Conservation (phyloP, 176 grass and related monocot species). For the Hsuehochloa calcarea region DNA sequence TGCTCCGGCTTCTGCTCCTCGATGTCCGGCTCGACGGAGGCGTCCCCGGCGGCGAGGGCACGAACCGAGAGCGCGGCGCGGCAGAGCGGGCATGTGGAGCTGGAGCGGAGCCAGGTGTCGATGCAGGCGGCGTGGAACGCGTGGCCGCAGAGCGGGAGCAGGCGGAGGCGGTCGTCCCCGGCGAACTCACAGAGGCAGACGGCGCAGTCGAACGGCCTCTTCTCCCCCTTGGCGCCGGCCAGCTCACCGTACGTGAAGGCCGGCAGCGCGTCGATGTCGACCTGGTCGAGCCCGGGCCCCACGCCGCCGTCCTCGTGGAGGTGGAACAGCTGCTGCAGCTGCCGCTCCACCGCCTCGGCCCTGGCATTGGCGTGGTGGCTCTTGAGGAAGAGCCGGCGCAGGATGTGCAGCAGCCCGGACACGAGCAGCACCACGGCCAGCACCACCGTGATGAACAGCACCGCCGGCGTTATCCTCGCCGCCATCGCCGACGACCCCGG, state of each 20-base stretch:
- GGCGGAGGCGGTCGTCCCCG: conserved; percentile 68
- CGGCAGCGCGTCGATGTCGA: conserved; percentile 71
- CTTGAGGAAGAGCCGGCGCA: conserved; percentile 70
- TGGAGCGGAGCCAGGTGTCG: conserved; percentile 88
- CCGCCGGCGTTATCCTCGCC: conserved; percentile 61
- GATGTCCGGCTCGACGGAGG: conserved; percentile 24
- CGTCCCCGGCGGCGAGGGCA: conserved; percentile 23
- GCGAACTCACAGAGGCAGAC: conserved; percentile 78
- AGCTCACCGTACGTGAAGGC: conserved; percentile 80
- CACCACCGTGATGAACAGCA: conserved; percentile 86
- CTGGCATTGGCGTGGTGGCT: conserved; percentile 46
- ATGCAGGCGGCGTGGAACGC: conserved; percentile 86
- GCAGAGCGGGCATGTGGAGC: conserved; percentile 89
- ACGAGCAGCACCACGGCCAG: conserved; percentile 79
- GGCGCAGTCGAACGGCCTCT: conserved; percentile 81
- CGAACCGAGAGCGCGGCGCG: conserved; percentile 44
- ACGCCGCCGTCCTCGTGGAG: conserved; percentile 47
- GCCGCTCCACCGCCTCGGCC: conserved; percentile 63
- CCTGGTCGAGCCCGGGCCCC: conserved; percentile 54
- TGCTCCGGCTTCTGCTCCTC: conserved; percentile 43
- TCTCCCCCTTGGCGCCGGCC: conserved; percentile 39
- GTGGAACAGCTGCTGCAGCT: conserved; percentile 82
- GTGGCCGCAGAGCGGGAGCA: conserved; percentile 87
- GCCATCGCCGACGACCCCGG: not conserved
- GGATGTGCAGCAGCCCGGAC: conserved; percentile 68